Conservation (phyloP, 2,329 filamentous ascomycete species). For the Fusarium sp. region DNA sequence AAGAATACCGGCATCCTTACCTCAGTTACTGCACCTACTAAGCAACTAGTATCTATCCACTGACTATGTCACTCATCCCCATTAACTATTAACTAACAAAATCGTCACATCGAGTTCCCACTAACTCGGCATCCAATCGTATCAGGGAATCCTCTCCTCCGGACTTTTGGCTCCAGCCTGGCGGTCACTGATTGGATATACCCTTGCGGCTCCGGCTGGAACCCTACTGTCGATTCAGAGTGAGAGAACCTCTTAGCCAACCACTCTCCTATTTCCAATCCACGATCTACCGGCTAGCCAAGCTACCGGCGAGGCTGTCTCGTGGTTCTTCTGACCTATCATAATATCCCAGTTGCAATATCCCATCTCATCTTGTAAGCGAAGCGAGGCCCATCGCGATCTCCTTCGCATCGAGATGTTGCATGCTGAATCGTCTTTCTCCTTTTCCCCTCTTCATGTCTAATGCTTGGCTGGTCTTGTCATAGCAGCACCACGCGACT, state of each 20-base stretch:
- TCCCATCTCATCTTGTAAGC: neutral
- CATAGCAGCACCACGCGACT: neutral
- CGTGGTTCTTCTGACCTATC: constrained; percentile 10
- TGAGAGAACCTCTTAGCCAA: constrained; percentile 1
- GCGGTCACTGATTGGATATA: neutral
- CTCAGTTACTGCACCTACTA: neutral
- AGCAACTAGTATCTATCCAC: neutral
- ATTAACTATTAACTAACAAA: constrained; percentile 9
- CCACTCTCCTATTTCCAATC: constrained; percentile 2
- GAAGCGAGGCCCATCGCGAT: constrained; percentile 15
- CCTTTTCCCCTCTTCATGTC: constrained; percentile 1
- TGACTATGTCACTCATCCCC: constrained; percentile 7
- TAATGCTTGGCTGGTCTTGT: neutral
- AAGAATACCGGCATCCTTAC: neutral
- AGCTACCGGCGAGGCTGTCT: constrained; percentile 11
- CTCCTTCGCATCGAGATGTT: constrained; percentile 12
- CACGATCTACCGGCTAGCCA: constrained; percentile 12
- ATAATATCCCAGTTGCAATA: neutral
- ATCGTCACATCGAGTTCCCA: constrained; percentile 11
- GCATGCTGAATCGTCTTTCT: constrained; percentile 1
- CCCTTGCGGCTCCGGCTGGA: neutral
- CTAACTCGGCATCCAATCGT: constrained; percentile 26
- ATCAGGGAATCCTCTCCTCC: constrained; percentile 6
- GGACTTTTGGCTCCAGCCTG: constrained; percentile 16
- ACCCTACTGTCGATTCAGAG: constrained; percentile 11